A percentile compares a stretch with the other conserved stretches of the same genome.
These are phyloP conservation scores for Claviceps sp. DNA, from an alignment of 2,329 filamentous ascomycete genomes.

Conservation along the genomic window DNA sequence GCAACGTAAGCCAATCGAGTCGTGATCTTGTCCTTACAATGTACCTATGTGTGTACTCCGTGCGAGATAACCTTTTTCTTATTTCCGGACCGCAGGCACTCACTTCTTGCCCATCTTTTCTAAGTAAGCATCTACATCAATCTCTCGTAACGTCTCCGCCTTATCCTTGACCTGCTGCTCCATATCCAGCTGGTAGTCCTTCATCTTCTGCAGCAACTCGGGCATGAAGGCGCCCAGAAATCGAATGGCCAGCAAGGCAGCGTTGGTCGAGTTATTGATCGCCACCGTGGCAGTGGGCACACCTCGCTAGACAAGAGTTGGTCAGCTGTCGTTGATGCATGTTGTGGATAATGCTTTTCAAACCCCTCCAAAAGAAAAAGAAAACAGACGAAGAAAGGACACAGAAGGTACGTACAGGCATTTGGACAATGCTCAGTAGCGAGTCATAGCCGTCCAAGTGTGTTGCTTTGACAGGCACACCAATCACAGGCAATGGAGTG, in stretches of 20 bases:
- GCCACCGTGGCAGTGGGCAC: conserved; percentile 64
- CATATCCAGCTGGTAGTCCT: conserved; percentile 48
- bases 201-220: conserved; percentile 43
- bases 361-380: neutral
- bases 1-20: too few relatives aligned
- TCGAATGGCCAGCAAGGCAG: conserved; percentile 55
- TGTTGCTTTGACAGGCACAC: conserved; percentile 63
- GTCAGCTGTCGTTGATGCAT: conserved; percentile 14
- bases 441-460: conserved; percentile 60
- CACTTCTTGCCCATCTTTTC: conserved; percentile 20
- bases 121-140: conserved; percentile 44
- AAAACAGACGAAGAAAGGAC: neutral
- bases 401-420: conserved; percentile 42
- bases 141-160: conserved; percentile 40
- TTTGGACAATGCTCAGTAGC: conserved; percentile 61
- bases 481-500: conserved; percentile 61
- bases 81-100: neutral
- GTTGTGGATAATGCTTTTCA: neutral
- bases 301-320: conserved; percentile 29
- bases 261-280: conserved; percentile 71
- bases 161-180: conserved; percentile 51
- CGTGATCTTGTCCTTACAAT: too few relatives aligned
- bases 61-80: too few relatives aligned
- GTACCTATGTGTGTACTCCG: too few relatives aligned
- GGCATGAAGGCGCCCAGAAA: conserved; percentile 48